Evolutionary conservation across 2,329 filamentous ascomycete genomes (phyloP).

Genomic region (Colletotrichum chlorophyti): DNA sequence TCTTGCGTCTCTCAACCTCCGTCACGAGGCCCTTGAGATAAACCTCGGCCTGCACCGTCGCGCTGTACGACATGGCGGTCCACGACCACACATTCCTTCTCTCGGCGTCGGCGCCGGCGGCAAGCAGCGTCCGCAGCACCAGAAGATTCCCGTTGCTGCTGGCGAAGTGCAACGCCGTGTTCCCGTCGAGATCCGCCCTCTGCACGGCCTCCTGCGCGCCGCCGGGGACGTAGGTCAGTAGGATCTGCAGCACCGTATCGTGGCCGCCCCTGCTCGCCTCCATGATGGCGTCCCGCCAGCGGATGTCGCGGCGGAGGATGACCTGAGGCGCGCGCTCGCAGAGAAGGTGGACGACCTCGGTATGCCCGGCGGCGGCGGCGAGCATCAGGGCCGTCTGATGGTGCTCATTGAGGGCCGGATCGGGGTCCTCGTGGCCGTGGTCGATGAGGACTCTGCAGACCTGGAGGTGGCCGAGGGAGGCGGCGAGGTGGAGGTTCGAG

Average conservation of each 20-base stretch:
- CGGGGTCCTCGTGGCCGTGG: conserved; percentile 76
- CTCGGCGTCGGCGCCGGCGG: conserved; percentile 78
- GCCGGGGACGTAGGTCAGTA: conserved; percentile 66
- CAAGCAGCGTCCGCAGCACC: conserved; percentile 77
- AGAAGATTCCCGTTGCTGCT: conserved; percentile 82
- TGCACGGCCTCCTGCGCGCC: conserved; percentile 61
- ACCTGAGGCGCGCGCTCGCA: conserved; percentile 67
- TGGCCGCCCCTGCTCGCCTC: conserved; percentile 66
- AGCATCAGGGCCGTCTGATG: conserved; percentile 85
- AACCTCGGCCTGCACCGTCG: conserved; percentile 82
- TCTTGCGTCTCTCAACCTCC: conserved; percentile 71
- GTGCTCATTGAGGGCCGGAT: conserved; percentile 78
- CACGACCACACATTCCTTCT: conserved; percentile 79
- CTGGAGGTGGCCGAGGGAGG: conserved; percentile 71
- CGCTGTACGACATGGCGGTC: conserved; percentile 84
- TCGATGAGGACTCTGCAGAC: conserved; percentile 75
- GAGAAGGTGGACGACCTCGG: conserved; percentile 76
- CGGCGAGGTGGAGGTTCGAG: conserved; percentile 83
- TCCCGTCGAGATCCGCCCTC: conserved; percentile 73
- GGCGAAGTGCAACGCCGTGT: conserved; percentile 87
- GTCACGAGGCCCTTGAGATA: conserved; percentile 80
- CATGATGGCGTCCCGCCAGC: conserved; percentile 77
- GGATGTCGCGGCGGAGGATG: conserved; percentile 70
- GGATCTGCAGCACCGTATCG: conserved; percentile 69
- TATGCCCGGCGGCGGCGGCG: conserved; percentile 72